Base-by-base conservation (phyloP, 2,329 filamentous ascomycete species). In the Hypoxylon rubiginosum region DNA sequence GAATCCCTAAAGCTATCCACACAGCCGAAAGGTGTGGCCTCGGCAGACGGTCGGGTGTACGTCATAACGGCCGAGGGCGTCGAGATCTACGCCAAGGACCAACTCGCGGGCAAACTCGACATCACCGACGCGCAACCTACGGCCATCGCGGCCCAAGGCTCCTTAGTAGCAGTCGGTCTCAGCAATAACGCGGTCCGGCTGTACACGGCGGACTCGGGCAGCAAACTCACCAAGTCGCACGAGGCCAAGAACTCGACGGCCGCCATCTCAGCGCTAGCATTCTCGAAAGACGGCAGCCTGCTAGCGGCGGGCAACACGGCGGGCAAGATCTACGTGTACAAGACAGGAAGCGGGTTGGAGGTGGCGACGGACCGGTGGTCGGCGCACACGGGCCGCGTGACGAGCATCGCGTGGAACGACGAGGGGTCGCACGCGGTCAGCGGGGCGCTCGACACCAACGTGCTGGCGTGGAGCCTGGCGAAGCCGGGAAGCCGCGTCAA, bases 291-390 rank as follows among this genome's bases (percentile, higher is more conserved):
- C 71, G 93, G 92, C n/a, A 84, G 86, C 1, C 86, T 92, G 66
- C 85, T 99, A 49, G 95, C 94, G 0, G 92, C 90, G 1, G 96
- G 96, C 58, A 93, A 93, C 74, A 87, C 91, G 28, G 88, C 91
- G 2, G 96, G 96, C 67, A 97, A 97, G 81, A 94, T 99, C 66
- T 87, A 92, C 66, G 93, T 93, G 15, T 97, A 94, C 82, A 86
- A 88, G 70, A 86, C 88, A n/a, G n/a, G n/a, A 1, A 34, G 93
- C 87, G 17, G 28, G 3, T 68, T 78, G 82, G 88, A 88, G 50
- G 81, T 97, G 10, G 91, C 91, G 52, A 96, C 93, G 7, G 94
- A 97, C 79, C 83, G 87, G 53, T 89, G 87, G 87, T 88, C 86
- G 36, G 85, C 86, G 51, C 87, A 89, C 75, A 89, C 86, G 55